A percentile compares a stretch with the other conserved stretches of the same genome.
Conservation (phyloP, 257 asterid species). For the Jacaranda mimosifolia region DNA sequence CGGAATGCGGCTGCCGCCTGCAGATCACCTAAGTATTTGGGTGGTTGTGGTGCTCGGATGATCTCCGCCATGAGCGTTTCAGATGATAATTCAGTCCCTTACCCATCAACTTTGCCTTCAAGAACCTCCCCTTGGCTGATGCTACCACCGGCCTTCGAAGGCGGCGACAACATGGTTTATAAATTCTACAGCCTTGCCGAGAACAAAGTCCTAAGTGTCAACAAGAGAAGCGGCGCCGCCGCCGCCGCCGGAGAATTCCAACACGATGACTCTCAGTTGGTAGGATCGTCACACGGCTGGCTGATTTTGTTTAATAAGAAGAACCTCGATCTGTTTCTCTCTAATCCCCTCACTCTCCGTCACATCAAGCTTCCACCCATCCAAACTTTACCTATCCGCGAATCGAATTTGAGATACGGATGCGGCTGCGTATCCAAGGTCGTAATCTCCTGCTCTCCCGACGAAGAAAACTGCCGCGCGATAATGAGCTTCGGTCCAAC, state of each 20-base stretch:
- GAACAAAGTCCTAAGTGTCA: too few species aligned
- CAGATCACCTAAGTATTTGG: background rate
- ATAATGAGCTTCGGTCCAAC: background rate
- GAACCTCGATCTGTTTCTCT: background rate
- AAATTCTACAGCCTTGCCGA: too few species aligned
- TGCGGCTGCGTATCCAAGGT: background rate
- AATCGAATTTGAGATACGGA: background rate
- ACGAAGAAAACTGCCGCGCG: background rate
- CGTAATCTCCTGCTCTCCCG: background rate
- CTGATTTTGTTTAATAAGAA: too few species aligned
- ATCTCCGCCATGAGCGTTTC: background rate
- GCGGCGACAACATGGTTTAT: too few species aligned
- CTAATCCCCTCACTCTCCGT: background rate
- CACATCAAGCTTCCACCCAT: conserved; percentile 11
- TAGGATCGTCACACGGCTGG: too few species aligned
- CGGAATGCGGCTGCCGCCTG: too few species aligned
- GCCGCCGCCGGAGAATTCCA: too few species aligned
- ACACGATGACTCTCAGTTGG: too few species aligned
- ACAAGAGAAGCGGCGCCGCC: too few species aligned
- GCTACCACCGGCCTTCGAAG: background rate
- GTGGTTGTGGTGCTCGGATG: background rate
- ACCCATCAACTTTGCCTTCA: background rate
- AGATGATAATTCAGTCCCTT: background rate
- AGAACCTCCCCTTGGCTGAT: background rate
- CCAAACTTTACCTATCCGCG: background rate